phyloP scores from a whole-genome alignment of 495 filamentous ascomycete genomes.

The Endocarpon pusillum region DNA sequence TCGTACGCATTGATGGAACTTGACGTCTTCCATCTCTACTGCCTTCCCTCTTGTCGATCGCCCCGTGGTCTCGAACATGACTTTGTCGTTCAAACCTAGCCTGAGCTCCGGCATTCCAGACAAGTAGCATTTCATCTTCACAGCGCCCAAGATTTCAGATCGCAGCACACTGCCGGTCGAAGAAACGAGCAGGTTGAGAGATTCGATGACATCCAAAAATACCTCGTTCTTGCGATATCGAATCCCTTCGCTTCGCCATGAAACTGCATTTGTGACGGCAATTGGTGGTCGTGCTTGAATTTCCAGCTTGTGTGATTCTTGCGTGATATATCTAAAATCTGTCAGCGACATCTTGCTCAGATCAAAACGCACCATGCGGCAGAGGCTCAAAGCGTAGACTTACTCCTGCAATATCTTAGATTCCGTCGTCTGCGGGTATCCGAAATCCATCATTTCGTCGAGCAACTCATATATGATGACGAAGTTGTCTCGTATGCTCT shows the following conservation, averaged over 20 bases:
- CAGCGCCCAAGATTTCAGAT: conserved; percentile 89
- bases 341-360: conserved; percentile 5
- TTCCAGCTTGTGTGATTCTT: conserved; percentile 97
- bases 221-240: conserved; percentile 99
- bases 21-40: conserved; percentile 99
- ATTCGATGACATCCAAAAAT: conserved; percentile 95
- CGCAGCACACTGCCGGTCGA: conserved; percentile 90
- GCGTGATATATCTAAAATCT: conserved; percentile 69
- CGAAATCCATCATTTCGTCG: conserved; percentile 99
- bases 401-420: conserved; percentile 96
- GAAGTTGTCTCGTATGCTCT: conserved; percentile 98
- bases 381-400: conserved; percentile 6
- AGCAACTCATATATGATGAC: conserved; percentile 98
- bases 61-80: conserved; percentile 98
- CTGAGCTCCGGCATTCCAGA: conserved; percentile 97
- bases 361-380: conserved; percentile 1
- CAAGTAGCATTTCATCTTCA: conserved; percentile 99
- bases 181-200: conserved; percentile 87
- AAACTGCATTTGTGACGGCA: conserved; percentile 95
- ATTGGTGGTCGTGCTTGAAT: conserved; percentile 98
- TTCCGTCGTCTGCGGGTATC: conserved; percentile 97
- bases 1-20: conserved; percentile 98
- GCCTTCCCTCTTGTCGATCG: conserved; percentile 89
- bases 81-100: conserved; percentile 93
- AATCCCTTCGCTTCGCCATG: conserved; percentile 95